Evolutionary conservation across 164 flowering plant species (phyloP).

Genomic region (Macadamia tetraphylla): DNA sequence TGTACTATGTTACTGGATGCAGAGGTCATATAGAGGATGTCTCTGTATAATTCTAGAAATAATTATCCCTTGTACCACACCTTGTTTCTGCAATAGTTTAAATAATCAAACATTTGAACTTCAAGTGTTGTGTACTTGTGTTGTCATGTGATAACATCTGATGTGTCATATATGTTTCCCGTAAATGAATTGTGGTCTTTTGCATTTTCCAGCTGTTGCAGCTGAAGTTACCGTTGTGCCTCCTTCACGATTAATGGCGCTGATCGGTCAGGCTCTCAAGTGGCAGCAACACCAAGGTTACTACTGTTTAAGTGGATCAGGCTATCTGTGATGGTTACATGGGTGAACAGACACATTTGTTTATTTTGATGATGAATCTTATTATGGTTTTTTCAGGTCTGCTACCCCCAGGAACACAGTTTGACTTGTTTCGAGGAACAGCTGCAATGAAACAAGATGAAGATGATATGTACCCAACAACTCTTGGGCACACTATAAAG

Average conservation of each 20-base stretch:
- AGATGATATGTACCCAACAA: slow-evolving; percentile 86
- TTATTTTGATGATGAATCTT: slow-evolving; percentile 4
- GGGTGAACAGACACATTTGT: not conserved
- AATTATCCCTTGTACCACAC: no score
- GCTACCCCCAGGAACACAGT: slow-evolving; percentile 97
- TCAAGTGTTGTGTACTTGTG: no score
- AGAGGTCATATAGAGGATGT: no score
- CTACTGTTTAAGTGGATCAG: not conserved
- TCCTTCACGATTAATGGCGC: slow-evolving; percentile 95
- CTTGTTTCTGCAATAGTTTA: not conserved
- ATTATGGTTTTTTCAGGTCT: slow-evolving; percentile 50
- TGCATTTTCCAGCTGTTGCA: slow-evolving; percentile 61
- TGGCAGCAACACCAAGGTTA: slow-evolving; percentile 99
- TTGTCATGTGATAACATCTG: not conserved
- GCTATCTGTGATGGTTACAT: not conserved
- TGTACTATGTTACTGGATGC: no score
- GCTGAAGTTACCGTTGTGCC: slow-evolving; percentile 95
- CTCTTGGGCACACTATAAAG: slow-evolving; percentile 83
- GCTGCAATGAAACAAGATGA: slow-evolving; percentile 99
- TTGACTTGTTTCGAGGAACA: slow-evolving; percentile 94
- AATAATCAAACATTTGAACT: not conserved
- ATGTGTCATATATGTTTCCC: not conserved
- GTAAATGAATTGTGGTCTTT: not conserved
- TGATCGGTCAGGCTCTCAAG: slow-evolving; percentile 95
- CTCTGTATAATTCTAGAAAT: no score